These are phyloP conservation scores for Skeletonema marinoi DNA, from an alignment of 108 stramenopile genomes.

Conservation along the genomic window DNA sequence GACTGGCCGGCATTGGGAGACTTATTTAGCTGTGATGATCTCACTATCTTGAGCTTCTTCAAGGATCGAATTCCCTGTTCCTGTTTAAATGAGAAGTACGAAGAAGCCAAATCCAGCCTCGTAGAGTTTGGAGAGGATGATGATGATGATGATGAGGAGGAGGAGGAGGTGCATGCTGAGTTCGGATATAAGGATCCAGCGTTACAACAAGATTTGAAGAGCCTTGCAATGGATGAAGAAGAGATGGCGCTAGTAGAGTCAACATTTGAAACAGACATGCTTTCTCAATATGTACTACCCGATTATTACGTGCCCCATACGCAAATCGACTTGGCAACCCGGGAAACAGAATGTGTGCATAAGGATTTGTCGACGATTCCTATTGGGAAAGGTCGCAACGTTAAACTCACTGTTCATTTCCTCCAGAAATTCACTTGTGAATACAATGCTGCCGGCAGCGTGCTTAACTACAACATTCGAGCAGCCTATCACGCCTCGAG, in stretches of 20 bases:
- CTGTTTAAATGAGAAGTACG: slow-evolving; percentile 3
- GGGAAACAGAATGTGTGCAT: too few species aligned
- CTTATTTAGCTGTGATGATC: neutral
- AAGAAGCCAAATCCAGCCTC: neutral
- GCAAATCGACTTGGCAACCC: neutral
- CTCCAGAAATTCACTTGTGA: neutral
- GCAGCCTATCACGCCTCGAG: neutral
- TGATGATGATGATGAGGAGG: too few species aligned
- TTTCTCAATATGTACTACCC: neutral
- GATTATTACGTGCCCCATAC: neutral
- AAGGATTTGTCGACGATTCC: too few species aligned
- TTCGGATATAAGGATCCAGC: too few species aligned
- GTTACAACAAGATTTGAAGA: too few species aligned
- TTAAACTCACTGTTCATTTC: neutral
- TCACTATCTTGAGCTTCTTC: neutral
- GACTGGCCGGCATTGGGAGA: neutral
- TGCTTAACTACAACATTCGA: neutral
- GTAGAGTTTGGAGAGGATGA: too few species aligned
- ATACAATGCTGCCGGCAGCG: neutral
- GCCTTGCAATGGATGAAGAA: too few species aligned
- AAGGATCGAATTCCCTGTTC: neutral
- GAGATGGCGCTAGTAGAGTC: neutral
- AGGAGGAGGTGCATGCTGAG: too few species aligned
- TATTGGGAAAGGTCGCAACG: too few species aligned
- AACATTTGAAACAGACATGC: neutral